Base-by-base conservation (phyloP, 331 rosid species). In the Phaseolus coccineus region DNA sequence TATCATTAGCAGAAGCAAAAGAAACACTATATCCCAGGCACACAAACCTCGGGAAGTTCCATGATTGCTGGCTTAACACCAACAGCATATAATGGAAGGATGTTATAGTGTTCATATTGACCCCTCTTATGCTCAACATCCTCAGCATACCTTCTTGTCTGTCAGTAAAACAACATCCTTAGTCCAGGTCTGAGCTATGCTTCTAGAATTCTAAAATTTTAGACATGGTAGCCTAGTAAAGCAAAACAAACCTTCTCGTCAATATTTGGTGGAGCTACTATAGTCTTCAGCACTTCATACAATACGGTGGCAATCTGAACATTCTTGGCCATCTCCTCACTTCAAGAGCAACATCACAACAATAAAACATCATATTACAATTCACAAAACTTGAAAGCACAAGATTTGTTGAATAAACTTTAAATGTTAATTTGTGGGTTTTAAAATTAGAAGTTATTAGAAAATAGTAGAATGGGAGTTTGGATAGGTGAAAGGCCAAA, bases 321-420 rank as follows among this genome's bases (percentile, higher is more conserved):
- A 77, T 77, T 81, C 87, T 84, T 93, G 28, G 91, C 91, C 93
- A 93, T 93, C 85, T 96, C 99, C 93, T 96, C 98, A 86, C 99
- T 96, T 80, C 86, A 91, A 69, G 66, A 76, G 47, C 50, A 80
- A 71, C 63, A 81, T 31, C 42, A 75, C 42, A 70, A 56, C 22
- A 82, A 69, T 63, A 40, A 78, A 81, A 70, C 31, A 28, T 11
- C 25, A 22, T 10, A 78, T 79, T 59, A 42, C 50, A 46, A 81
- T 35, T 81, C 76, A 57, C 39, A 77, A 56, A 84, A 69, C 30
- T 52, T 69, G 67, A 48, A 40, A 57, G 73, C 37, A 50, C n/a
- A n/a, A n/a, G n/a, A n/a, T n/a, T n/a, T n/a, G n/a, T n/a, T n/a
- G n/a, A n/a, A n/a, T n/a, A n/a, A n/a, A n/a, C n/a, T n/a, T n/a